A percentile compares a stretch with the other conserved stretches of the same genome.
Conservation (phyloP, 768 basidiomycete genomes). For the Lanmaoa rubissima region DNA sequence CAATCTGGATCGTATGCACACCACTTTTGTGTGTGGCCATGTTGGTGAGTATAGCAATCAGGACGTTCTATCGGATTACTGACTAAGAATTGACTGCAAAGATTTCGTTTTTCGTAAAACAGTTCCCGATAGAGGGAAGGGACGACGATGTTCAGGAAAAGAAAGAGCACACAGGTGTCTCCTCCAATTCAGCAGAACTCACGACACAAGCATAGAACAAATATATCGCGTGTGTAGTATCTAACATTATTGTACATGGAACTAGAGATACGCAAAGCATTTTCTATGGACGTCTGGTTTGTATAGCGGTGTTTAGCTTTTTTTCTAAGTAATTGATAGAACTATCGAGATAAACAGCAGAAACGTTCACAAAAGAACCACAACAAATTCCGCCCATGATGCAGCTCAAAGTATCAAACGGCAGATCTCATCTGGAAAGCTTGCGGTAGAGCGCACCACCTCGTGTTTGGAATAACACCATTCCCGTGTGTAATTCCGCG, state of each 20-base stretch:
- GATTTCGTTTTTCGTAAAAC: slow-evolving; percentile 32
- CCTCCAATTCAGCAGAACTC: slow-evolving; percentile 5
- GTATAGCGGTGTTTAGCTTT: background rate
- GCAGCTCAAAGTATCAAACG: background rate
- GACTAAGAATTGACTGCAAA: slow-evolving; percentile 11
- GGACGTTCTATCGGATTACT: slow-evolving; percentile 1
- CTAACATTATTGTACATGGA: slow-evolving; percentile 19
- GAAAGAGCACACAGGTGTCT: slow-evolving; percentile 4
- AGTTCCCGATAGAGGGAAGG: slow-evolving; percentile 22
- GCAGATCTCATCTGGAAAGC: slow-evolving; percentile 13
- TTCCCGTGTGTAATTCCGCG: slow-evolving; percentile 26
- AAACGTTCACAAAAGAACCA: background rate
- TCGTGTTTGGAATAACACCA: slow-evolving; percentile 10
- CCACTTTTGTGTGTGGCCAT: slow-evolving; percentile 67
- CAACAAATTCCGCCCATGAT: background rate
- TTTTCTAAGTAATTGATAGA: background rate
- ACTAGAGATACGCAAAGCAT: slow-evolving; percentile 8
- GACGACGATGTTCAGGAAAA: slow-evolving; percentile 22
- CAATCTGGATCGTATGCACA: slow-evolving; percentile 71
- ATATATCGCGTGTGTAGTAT: slow-evolving; percentile 3
- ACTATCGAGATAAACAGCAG: background rate
- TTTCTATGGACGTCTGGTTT: slow-evolving; percentile 1
- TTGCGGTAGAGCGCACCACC: slow-evolving; percentile 3
- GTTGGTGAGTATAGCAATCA: slow-evolving; percentile 42
- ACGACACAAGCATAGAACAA: slow-evolving; percentile 18